Conservation (phyloP, 306 rosid species). For the Cucumis hystrix region DNA sequence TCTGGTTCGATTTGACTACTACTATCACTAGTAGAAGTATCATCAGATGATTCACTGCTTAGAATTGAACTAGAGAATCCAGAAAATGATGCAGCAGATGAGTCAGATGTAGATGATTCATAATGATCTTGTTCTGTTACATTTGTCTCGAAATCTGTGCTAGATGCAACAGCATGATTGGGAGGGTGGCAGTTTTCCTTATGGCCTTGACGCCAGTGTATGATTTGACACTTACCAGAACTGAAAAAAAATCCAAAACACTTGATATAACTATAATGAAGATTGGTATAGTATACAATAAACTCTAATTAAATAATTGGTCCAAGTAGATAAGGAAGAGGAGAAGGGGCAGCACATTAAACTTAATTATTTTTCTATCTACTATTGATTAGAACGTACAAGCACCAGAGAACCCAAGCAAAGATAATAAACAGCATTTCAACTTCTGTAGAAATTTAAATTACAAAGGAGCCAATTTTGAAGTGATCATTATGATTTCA, state of each 20-base stretch:
- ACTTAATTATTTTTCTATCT: not conserved
- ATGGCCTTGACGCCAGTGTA: slow-evolving; percentile 96
- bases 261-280: not conserved
- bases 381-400: not conserved
- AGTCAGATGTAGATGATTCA: slow-evolving; percentile 34
- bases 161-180: slow-evolving; percentile 9
- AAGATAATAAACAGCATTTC: not conserved
- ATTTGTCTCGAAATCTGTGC: slow-evolving; percentile 20
- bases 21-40: slow-evolving; percentile 61
- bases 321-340: not conserved
- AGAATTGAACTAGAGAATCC: slow-evolving; percentile 53
- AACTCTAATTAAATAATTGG: not conserved
- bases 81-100: slow-evolving; percentile 59
- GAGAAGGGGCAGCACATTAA: not conserved
- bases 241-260: slow-evolving; percentile 28
- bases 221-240: slow-evolving; percentile 75
- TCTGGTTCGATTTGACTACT: slow-evolving; percentile 43
- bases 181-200: slow-evolving; percentile 69
- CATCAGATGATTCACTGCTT: slow-evolving; percentile 53
- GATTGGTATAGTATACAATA: not conserved
- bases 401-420: not conserved
- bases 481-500: not conserved
- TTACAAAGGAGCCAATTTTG: not conserved
- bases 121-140: slow-evolving; percentile 19
- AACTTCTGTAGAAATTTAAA: not conserved